phyloP scores from a whole-genome alignment of 2,329 filamentous ascomycete genomes.

The Aspergillus jensenii region DNA sequence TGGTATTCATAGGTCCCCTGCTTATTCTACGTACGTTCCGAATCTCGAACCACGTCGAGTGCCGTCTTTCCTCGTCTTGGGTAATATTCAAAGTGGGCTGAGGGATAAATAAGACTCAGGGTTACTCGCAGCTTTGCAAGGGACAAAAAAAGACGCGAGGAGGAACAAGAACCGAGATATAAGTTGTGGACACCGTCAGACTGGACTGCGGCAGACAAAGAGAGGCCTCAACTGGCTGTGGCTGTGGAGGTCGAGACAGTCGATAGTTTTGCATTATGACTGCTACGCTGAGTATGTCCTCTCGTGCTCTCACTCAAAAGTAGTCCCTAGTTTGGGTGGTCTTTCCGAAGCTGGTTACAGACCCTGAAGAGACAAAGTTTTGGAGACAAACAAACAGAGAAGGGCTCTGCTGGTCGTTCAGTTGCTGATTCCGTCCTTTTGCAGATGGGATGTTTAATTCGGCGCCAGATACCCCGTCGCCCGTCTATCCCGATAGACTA shows the following conservation, averaged over 20 bases:
- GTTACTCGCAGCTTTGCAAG: not conserved
- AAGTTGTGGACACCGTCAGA: slow-evolving; percentile 1
- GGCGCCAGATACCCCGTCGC: slow-evolving; percentile 69
- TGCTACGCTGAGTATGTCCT: slow-evolving; percentile 46
- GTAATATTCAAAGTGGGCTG: slow-evolving; percentile 9
- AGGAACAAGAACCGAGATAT: not conserved
- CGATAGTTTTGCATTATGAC: slow-evolving; percentile 39
- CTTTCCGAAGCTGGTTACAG: slow-evolving; percentile 12
- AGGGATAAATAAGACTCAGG: slow-evolving; percentile 13
- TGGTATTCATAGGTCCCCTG: not conserved
- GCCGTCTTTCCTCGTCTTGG: not conserved
- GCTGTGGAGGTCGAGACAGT: slow-evolving; percentile 28
- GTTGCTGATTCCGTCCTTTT: slow-evolving; percentile 39
- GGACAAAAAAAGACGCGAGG: slow-evolving; percentile 14
- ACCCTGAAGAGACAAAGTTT: slow-evolving; percentile 2
- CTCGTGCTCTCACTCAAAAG: slow-evolving; percentile 18
- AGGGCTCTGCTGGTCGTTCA: slow-evolving; percentile 29
- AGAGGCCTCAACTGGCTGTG: slow-evolving; percentile 24
- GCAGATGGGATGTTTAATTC: slow-evolving; percentile 52
- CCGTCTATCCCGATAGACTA: slow-evolving; percentile 81
- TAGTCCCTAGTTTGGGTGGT: slow-evolving; percentile 16
- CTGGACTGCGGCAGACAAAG: slow-evolving; percentile 13
- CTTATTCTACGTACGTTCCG: not conserved
- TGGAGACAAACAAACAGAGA: slow-evolving; percentile 3
- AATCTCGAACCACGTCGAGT: not conserved